Evolutionary conservation across 2,329 filamentous ascomycete genomes (phyloP), one percentile per base, ranked within the genome.

Genomic region (Didymella segeticola): DNA sequence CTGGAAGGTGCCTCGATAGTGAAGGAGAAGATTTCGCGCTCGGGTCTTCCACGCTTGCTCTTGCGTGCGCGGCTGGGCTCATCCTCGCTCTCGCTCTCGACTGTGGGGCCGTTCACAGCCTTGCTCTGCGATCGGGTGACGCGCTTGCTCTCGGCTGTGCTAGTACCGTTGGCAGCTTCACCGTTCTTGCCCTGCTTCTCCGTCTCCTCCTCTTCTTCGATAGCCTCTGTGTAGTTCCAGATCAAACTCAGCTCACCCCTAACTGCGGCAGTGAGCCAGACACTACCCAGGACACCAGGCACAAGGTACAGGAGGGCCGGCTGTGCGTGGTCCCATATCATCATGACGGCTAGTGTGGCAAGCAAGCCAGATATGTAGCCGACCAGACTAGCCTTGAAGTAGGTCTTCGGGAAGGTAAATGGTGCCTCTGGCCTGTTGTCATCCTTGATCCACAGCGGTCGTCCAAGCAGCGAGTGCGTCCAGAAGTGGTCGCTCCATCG

Each of bases 241-340:
- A 98, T 88, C 34, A 86, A 75, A 43, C 79, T 80, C 2, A 93
- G 60, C 68, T 98, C 92, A 2, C 91, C 89, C 10, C 87, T 84
- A 15, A 82, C 70, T 4, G 87, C 63, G 0, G 89, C 93, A 2
- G 89, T 95, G 3, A 86, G 74, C 89, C 91, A 96, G 1, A 95
- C 70, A 1, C 88, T 83, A 1, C 83, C 80, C 5, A 97, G 77
- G 0, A 98, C 91, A 0, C 90, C 88, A 0, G 93, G 93, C 0
- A 98, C 95, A 6, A 99, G 85, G 70, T 98, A 98, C 12, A 99
- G 79, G 26, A 99, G 81, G 7, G 95, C 93, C 0, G 93, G 93
- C 70, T 99, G 93, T 2, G 90, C 91, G 58, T 91, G 91, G 39
- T 88, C 83, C 67, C 86, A 95, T 9, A 91, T 77, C 43, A 92